Evolutionary conservation across 352 stramenopile genomes (phyloP).

Genomic region (Phytopythium cucurbitacearum): DNA sequence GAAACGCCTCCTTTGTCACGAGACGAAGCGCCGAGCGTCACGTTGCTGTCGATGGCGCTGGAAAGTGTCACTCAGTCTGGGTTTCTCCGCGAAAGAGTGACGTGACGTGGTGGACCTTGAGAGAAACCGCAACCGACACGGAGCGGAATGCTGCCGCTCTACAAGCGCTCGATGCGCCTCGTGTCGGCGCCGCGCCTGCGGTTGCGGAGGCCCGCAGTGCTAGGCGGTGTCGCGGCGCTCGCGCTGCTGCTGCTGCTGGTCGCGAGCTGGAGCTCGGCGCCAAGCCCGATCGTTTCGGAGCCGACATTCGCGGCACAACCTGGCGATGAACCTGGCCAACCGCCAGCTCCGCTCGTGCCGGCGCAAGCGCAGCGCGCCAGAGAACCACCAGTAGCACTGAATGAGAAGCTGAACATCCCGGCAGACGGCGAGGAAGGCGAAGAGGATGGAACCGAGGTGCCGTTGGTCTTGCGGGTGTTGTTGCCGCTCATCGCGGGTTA

Average conservation of each 20-base stretch:
- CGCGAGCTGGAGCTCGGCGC: conserved; percentile 6
- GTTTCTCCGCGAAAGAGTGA: conserved; percentile 4
- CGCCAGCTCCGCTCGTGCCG: conserved; percentile 2
- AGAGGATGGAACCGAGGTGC: conserved; percentile 10
- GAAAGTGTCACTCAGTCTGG: neutral
- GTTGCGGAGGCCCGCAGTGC: conserved; percentile 47
- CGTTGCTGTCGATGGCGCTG: neutral
- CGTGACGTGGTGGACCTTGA: neutral
- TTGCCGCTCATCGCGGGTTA: conserved; percentile 76
- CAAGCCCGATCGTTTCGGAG: too few relatives aligned
- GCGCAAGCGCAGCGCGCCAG: neutral
- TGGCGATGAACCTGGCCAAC: too few relatives aligned
- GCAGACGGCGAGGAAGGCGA: neutral
- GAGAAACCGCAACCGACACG: neutral
- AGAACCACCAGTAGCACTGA: neutral
- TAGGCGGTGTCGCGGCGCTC: conserved; percentile 29
- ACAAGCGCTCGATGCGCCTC: conserved; percentile 64
- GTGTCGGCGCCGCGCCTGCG: conserved; percentile 49
- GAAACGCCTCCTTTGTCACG: too few relatives aligned
- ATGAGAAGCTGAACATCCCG: neutral
- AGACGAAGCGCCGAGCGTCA: too few relatives aligned
- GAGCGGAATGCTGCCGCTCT: conserved; percentile 43
- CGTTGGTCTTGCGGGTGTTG: conserved; percentile 55
- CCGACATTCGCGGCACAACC: too few relatives aligned
- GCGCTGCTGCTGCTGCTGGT: conserved; percentile 63